Evolutionary conservation across 2,329 filamentous ascomycete genomes (phyloP).

Genomic region (Fusarium pseudocircinatum): DNA sequence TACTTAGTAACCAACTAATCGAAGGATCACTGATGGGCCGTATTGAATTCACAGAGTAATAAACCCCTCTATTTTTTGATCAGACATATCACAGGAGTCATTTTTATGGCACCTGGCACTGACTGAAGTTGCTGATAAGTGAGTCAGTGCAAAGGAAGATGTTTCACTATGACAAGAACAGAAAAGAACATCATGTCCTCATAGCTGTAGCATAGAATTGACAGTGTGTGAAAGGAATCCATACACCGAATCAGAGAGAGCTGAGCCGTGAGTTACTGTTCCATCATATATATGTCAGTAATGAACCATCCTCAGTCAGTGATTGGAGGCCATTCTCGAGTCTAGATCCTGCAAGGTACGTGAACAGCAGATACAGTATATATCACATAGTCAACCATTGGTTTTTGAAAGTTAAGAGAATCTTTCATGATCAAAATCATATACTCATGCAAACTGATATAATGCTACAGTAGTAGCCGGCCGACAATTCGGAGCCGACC

Average conservation of each 20-base stretch:
- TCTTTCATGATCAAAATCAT: neutral
- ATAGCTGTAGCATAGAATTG: neutral
- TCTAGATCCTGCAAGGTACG: neutral
- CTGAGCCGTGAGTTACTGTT: neutral
- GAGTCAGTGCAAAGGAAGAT: neutral
- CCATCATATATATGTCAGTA: neutral
- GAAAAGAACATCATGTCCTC: neutral
- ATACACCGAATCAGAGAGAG: neutral
- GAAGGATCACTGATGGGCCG: neutral
- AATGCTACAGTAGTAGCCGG: conserved; percentile 10
- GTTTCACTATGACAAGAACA: neutral
- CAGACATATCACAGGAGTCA: no score
- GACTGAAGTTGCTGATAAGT: neutral
- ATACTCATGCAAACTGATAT: neutral
- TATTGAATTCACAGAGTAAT: neutral
- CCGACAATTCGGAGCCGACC: conserved; percentile 21
- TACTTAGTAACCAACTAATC: neutral
- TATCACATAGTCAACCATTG: neutral
- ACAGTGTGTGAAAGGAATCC: neutral
- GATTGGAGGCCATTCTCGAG: neutral
- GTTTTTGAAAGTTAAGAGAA: neutral
- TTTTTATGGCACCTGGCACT: neutral
- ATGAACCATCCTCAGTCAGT: neutral
- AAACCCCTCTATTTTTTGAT: neutral
- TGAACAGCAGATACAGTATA: neutral